phyloP scores from a whole-genome alignment of 306 rosid species.

The Quercus parvula region DNA sequence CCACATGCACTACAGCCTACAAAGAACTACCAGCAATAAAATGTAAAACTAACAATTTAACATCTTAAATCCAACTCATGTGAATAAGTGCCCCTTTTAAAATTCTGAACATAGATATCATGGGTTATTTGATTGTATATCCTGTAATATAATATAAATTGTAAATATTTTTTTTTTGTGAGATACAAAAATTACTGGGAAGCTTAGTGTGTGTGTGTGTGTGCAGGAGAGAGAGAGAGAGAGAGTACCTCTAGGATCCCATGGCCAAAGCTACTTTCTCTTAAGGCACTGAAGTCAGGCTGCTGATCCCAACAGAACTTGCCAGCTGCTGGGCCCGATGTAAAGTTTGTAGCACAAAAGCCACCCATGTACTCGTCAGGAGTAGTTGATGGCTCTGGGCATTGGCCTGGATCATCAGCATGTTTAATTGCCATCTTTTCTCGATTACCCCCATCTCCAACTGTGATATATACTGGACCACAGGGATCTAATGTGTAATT shows the following conservation, averaged over 20 bases:
- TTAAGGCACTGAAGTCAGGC: constrained; percentile 66
- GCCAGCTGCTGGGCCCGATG: constrained; percentile 57
- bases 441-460: constrained; percentile 87
- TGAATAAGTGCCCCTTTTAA: background rate
- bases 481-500: constrained; percentile 74
- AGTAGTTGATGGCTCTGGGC: constrained; percentile 56
- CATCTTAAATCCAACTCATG: background rate
- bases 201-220: background rate
- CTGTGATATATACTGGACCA: constrained; percentile 68
- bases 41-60: background rate
- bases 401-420: constrained; percentile 63
- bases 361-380: constrained; percentile 48
- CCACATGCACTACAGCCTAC: background rate
- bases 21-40: background rate
- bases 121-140: background rate
- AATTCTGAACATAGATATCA: background rate
- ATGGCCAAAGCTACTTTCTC: constrained; percentile 80
- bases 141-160: background rate
- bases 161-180: background rate
- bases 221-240: background rate
- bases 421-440: constrained; percentile 68
- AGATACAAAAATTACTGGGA: background rate
- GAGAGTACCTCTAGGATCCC: constrained; percentile 69
- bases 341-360: constrained; percentile 60
- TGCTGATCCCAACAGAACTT: constrained; percentile 78